Evolutionary conservation across 805 yeast species (phyloP).

Genomic region (Hanseniaspora hatyaiensis): DNA sequence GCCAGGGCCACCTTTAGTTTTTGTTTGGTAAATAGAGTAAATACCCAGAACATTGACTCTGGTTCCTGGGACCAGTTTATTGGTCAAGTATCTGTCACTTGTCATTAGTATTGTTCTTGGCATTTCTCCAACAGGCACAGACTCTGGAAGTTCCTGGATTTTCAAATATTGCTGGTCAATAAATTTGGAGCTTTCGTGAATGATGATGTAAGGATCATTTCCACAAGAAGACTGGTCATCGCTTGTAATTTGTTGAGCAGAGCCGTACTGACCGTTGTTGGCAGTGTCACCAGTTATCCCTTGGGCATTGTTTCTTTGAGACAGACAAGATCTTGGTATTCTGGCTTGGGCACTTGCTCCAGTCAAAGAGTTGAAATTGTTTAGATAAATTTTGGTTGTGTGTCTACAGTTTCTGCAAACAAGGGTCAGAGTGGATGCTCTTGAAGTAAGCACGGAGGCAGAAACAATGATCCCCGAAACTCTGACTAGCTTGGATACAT

Average conservation of each 20-base stretch:
- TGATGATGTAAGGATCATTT: slow-evolving; percentile 81
- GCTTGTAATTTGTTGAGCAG: slow-evolving; percentile 21
- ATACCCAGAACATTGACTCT: slow-evolving; percentile 86
- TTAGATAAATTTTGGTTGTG: slow-evolving; percentile 45
- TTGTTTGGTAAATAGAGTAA: slow-evolving; percentile 78
- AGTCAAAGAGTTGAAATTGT: slow-evolving; percentile 29
- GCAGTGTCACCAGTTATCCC: slow-evolving; percentile 13
- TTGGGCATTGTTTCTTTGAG: slow-evolving; percentile 20
- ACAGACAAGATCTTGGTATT: slow-evolving; percentile 29
- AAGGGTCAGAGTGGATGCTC: slow-evolving; percentile 72
- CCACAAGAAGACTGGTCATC: slow-evolving; percentile 48
- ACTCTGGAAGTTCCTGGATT: slow-evolving; percentile 93
- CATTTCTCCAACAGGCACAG: slow-evolving; percentile 98
- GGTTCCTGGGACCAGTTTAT: slow-evolving; percentile 88
- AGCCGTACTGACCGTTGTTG: slow-evolving; percentile 15
- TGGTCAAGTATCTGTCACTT: slow-evolving; percentile 80
- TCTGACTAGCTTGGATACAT: slow-evolving; percentile 79
- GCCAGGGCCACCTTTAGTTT: slow-evolving; percentile 32
- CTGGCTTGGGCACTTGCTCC: slow-evolving; percentile 23
- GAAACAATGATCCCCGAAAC: slow-evolving; percentile 89
- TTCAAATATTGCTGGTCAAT: slow-evolving; percentile 91
- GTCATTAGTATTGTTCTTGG: slow-evolving; percentile 85
- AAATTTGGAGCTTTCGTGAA: slow-evolving; percentile 86
- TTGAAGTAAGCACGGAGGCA: slow-evolving; percentile 75
- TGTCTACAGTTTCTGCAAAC: slow-evolving; percentile 85